A percentile compares a stretch with the other conserved stretches of the same genome.
Evolutionary conservation across 2,329 filamentous ascomycete species (phyloP).

Genomic region (Alternaria arborescens): DNA sequence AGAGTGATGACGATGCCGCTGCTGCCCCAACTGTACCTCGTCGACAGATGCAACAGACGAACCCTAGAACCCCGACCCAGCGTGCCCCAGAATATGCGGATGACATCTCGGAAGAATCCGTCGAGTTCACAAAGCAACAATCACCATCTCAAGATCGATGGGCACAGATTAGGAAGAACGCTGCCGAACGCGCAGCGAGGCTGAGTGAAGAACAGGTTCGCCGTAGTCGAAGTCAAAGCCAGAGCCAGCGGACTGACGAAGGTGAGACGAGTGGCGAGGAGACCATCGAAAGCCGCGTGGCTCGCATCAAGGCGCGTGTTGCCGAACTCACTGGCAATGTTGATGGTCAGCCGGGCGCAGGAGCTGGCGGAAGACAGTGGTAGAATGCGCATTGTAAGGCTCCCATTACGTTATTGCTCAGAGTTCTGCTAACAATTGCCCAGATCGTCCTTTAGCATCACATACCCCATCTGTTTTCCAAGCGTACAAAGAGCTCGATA

Average conservation of each 20-base stretch:
- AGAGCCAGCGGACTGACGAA: conserved; percentile 73
- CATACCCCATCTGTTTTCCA: conserved; percentile 29
- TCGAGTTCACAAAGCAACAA: conserved; percentile 51
- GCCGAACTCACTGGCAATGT: conserved; percentile 81
- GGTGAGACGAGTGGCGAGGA: conserved; percentile 95
- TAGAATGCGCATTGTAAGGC: conserved; percentile 28
- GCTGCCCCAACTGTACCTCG: conserved; percentile 35
- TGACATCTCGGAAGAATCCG: conserved; percentile 54
- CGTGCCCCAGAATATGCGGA: conserved; percentile 35
- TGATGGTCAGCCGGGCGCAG: conserved; percentile 34
- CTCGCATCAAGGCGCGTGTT: conserved; percentile 96
- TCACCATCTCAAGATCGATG: conserved; percentile 74
- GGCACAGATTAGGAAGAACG: conserved; percentile 96
- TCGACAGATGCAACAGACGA: conserved; percentile 29
- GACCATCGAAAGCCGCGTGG: conserved; percentile 95
- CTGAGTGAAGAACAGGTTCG: conserved; percentile 71
- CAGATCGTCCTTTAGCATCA: conserved; percentile 20
- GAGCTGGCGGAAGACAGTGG: conserved; percentile 24
- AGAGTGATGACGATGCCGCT: conserved; percentile 42
- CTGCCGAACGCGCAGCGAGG: conserved; percentile 78
- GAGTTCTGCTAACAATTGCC: not conserved
- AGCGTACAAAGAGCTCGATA: conserved; percentile 42
- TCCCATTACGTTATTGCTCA: no score
- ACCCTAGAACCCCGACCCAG: conserved; percentile 28
- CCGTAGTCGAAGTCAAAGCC: conserved; percentile 62